These are phyloP conservation scores for Scutellaria barbata DNA, from an alignment of 257 asterid genomes.

Conservation along the genomic window DNA sequence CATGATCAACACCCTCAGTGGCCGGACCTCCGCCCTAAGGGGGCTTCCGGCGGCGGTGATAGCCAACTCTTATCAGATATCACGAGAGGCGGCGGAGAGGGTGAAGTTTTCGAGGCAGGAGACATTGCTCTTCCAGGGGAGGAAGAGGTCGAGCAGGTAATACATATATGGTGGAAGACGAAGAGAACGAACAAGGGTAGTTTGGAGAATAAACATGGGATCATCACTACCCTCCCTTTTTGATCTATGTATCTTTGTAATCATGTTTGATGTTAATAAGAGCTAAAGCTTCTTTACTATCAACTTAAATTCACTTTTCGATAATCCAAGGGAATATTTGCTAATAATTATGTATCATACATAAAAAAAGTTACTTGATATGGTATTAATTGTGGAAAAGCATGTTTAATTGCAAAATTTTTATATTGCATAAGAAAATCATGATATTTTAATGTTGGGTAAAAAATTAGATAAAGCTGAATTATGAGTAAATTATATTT, in stretches of 20 bases:
- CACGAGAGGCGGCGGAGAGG: conserved; percentile 62
- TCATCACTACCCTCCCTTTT: not conserved
- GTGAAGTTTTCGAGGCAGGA: conserved; percentile 59
- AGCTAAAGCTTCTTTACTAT: not conserved
- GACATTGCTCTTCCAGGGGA: conserved; percentile 46
- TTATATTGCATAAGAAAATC: too few relatives aligned
- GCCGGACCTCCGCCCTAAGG: conserved; percentile 67
- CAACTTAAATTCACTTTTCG: too few relatives aligned
- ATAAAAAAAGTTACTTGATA: too few relatives aligned
- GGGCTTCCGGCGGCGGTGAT: conserved; percentile 63
- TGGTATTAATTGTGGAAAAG: too few relatives aligned
- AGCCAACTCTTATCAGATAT: conserved; percentile 50
- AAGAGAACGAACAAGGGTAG: too few relatives aligned
- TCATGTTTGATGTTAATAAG: not conserved
- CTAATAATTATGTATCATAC: too few relatives aligned
- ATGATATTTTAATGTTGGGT: too few relatives aligned
- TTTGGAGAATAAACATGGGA: not conserved
- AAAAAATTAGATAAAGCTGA: too few relatives aligned
- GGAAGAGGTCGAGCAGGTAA: conserved; percentile 33
- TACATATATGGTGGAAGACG: too few relatives aligned
- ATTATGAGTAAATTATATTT: too few relatives aligned
- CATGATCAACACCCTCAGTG: conserved; percentile 65
- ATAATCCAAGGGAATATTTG: too few relatives aligned
- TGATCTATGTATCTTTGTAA: not conserved
- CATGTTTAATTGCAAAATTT: too few relatives aligned